Evolutionary conservation across 306 rosid species (phyloP), one percentile per base, ranked within the genome.

Genomic region (Neltuma alba): DNA sequence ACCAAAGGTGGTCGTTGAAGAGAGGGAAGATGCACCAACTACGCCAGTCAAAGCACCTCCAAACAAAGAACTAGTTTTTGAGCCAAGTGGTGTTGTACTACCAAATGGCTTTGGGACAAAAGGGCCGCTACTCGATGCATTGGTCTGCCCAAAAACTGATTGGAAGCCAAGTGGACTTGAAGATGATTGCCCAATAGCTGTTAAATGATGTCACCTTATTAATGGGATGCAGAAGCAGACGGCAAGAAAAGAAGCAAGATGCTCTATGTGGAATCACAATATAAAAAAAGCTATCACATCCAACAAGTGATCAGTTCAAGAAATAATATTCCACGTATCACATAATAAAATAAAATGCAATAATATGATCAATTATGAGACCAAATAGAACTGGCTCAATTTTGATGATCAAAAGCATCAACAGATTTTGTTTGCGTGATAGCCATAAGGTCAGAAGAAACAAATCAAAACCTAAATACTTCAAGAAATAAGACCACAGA

Each of bases 171-270:
- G 91, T 0, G 97, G 98, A 86, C 92, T 96, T 42, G 84, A 67
- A 6, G 98, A 91, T 4, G 97, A 83, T 87, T 91, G 94, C 85
- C 98, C 97, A 76, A 93, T 93, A 86, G 98, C 99, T 96, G 98
- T 55, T 10, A 20, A 74, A 83, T 75, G 11, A 70, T 28, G 48
- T 41, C 47, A 64, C 83, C 40, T 15, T 5, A 71, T 76, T 30
- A 78, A 70, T 47, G 33, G 10, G 55, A 66, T 25, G 31, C 23
- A 8, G 34, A 66, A 30, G 21, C 7, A 76, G 55, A 15, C 63
- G 47, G 28, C 4, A 77, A 64, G 69, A 31, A 85, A 74, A 76
- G 68, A 67, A 78, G 72, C 76, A 50, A 47, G 54, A 27, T 16
- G 57, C 40, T 58, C 33, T 11, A 25, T 5, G 20, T 34, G 62